A percentile compares a stretch with the other conserved stretches of the same genome.
These are phyloP conservation scores for Saksenaea vasiformis DNA, from an alignment of 371 early-diverging fungal species.

Conservation along the genomic window DNA sequence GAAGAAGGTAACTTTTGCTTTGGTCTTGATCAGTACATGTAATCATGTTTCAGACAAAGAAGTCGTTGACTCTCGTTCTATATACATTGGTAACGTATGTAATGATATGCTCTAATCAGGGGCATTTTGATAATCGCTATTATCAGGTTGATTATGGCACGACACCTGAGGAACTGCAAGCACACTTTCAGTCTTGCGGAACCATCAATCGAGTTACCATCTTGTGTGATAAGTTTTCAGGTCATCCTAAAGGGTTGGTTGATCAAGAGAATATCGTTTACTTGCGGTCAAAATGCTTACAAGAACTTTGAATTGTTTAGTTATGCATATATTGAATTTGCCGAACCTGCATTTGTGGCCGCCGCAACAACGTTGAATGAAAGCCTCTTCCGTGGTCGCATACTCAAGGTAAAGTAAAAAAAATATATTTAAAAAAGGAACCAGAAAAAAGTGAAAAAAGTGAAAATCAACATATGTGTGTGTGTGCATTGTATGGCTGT, in stretches of 20 bases:
- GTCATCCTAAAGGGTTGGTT: slow-evolving; percentile 92
- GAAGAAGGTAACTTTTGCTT: slow-evolving; percentile 53
- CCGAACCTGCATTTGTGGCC: slow-evolving; percentile 79
- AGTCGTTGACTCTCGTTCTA: slow-evolving; percentile 89
- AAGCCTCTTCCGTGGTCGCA: slow-evolving; percentile 85
- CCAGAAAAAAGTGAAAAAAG: not conserved
- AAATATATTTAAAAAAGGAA: not conserved
- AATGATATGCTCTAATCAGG: slow-evolving; percentile 2
- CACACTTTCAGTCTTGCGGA: slow-evolving; percentile 96
- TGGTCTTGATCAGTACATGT: not conserved
- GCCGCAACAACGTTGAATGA: slow-evolving; percentile 90
- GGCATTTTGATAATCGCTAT: slow-evolving; percentile 3
- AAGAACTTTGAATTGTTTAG: slow-evolving; percentile 15
- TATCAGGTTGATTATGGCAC: slow-evolving; percentile 88
- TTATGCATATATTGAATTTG: slow-evolving; percentile 98
- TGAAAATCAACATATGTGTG: slow-evolving; percentile 1
- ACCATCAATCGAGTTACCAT: slow-evolving; percentile 96
- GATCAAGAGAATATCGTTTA: not conserved
- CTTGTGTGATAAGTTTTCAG: slow-evolving; percentile 91
- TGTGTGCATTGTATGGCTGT: not conserved
- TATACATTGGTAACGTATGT: slow-evolving; percentile 93
- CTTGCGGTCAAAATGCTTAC: slow-evolving; percentile 1
- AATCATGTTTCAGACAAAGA: slow-evolving; percentile 59
- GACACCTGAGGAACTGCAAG: slow-evolving; percentile 96
- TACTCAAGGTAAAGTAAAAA: slow-evolving; percentile 71